phyloP scores from a whole-genome alignment of 805 yeast genomes.

The Priceomyces carsonii region DNA sequence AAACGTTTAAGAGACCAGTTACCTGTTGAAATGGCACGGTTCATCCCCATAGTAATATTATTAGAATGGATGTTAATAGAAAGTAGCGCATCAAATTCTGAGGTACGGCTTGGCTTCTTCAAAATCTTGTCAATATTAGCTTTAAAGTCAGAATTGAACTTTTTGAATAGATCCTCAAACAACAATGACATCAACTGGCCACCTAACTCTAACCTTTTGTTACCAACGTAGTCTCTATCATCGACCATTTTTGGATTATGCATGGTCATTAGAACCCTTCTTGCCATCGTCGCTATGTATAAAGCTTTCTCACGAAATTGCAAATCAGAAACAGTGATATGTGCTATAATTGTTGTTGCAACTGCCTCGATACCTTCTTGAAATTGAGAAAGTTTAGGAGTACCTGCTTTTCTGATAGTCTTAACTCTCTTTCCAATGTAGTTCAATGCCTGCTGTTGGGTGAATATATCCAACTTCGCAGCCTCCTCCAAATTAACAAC shows the following conservation, averaged over 20 bases:
- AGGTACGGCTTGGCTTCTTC: conserved; percentile 91
- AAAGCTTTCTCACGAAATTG: conserved; percentile 94
- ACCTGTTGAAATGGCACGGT: conserved; percentile 97
- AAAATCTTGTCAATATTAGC: conserved; percentile 91
- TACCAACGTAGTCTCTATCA: conserved; percentile 98
- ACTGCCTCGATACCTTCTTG: conserved; percentile 98
- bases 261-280: conserved; percentile 95
- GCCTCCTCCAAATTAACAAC: conserved; percentile 94
- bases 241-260: conserved; percentile 94
- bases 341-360: conserved; percentile 96
- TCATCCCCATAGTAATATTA: conserved; percentile 90
- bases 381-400: conserved; percentile 72
- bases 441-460: conserved; percentile 92
- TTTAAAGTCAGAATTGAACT: conserved; percentile 92
- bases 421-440: conserved; percentile 90
- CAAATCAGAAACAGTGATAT: conserved; percentile 77
- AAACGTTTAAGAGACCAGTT: conserved; percentile 98
- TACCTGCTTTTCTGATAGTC: conserved; percentile 83
- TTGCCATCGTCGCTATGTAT: conserved; percentile 93
- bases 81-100: conserved; percentile 90
- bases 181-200: conserved; percentile 94
- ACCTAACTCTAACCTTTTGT: conserved; percentile 93
- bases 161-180: conserved; percentile 96
- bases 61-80: conserved; percentile 89
- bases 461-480: conserved; percentile 76